phyloP scores from a whole-genome alignment of 345 rosid species.

The Brassica rapa region DNA sequence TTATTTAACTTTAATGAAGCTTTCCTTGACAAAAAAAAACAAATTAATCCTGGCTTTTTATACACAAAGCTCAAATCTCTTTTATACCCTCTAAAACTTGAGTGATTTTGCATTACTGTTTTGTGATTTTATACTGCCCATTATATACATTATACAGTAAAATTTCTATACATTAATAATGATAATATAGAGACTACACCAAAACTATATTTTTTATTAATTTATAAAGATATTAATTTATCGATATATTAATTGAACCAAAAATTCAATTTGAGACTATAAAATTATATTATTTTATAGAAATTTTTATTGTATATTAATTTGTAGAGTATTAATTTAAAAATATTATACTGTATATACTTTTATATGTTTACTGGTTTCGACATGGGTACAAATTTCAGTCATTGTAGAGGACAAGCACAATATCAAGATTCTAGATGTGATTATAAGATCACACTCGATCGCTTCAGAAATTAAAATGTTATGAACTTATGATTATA shows the following conservation, averaged over 20 bases:
- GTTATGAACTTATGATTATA: background rate
- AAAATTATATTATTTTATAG: too few relatives aligned
- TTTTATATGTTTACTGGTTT: background rate
- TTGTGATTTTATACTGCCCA: background rate
- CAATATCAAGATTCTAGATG: background rate
- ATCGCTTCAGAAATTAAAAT: background rate
- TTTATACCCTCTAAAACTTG: background rate
- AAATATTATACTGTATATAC: background rate
- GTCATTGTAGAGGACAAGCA: background rate
- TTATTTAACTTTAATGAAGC: too few relatives aligned
- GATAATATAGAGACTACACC: too few relatives aligned
- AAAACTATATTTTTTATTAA: too few relatives aligned
- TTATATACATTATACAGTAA: background rate
- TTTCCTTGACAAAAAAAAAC: too few relatives aligned
- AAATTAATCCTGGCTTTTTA: background rate
- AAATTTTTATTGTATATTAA: too few relatives aligned
- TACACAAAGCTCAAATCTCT: background rate
- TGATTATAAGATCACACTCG: background rate
- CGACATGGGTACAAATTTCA: background rate
- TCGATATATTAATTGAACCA: too few relatives aligned
- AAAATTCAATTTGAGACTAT: too few relatives aligned
- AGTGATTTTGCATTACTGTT: background rate
- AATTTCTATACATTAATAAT: too few relatives aligned
- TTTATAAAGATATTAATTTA: too few relatives aligned
- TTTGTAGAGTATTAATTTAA: too few relatives aligned